A percentile compares a stretch with the other conserved stretches of the same genome.
Conservation (phyloP, 2,329 filamentous ascomycete genomes). For the Monilinia fructigena region DNA sequence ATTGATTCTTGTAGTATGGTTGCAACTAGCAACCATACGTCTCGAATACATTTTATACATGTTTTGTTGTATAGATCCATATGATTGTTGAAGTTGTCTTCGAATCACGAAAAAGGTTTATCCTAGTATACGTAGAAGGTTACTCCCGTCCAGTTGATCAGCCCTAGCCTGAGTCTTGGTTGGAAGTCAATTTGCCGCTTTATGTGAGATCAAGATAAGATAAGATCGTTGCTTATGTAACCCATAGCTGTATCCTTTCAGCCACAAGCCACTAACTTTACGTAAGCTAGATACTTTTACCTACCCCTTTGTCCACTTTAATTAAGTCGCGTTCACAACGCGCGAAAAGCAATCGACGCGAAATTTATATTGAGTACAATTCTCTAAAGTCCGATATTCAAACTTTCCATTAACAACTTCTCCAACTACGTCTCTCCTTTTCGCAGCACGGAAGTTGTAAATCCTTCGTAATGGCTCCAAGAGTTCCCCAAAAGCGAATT, state of each 20-base stretch:
- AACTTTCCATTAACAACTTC: not conserved
- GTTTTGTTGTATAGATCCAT: not conserved
- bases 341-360: constrained; percentile 17
- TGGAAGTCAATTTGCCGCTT: not conserved
- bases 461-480: constrained; percentile 37
- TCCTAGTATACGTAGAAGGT: not conserved
- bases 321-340: constrained; percentile 25
- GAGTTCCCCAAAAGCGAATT: constrained; percentile 69
- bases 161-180: too few relatives aligned
- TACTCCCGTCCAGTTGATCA: not conserved
- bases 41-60: not conserved
- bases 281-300: not conserved
- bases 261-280: not conserved
- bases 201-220: not conserved
- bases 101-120: not conserved
- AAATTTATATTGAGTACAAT: constrained; percentile 12
- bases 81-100: not conserved
- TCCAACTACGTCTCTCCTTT: constrained; percentile 6
- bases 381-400: not conserved
- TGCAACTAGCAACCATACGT: not conserved
- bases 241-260: not conserved
- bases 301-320: constrained; percentile 17
- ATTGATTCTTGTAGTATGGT: too few relatives aligned
- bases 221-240: not conserved
- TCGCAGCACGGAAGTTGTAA: constrained; percentile 17